Percentiles rank a stretch among this genome's conserved stretches.
Evolutionary conservation across 2,329 filamentous ascomycete species (phyloP).

Genomic region (Trichoderma afroharzianum): DNA sequence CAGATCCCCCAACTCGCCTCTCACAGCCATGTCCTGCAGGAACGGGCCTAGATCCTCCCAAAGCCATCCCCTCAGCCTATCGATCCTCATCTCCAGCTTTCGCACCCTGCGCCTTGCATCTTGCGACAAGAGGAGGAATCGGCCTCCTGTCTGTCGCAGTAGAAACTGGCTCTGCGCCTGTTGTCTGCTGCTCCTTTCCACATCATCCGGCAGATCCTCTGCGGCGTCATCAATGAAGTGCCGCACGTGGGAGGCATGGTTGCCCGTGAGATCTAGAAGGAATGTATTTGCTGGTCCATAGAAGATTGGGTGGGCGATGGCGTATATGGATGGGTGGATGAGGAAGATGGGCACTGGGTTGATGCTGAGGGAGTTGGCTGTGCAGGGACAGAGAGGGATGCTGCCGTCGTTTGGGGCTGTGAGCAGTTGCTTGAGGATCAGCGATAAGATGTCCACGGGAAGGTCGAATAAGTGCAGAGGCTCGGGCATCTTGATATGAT

Average conservation of each 20-base stretch:
- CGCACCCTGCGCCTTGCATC: constrained; percentile 27
- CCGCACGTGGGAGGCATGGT: constrained; percentile 28
- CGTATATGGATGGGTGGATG: constrained; percentile 32
- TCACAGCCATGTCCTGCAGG: constrained; percentile 31
- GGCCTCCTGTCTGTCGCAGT: constrained; percentile 5
- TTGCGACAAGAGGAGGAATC: constrained; percentile 24
- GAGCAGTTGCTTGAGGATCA: constrained; percentile 31
- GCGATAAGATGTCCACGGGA: constrained; percentile 31
- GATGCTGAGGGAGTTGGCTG: constrained; percentile 18
- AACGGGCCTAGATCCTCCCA: constrained; percentile 28
- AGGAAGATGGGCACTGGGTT: constrained; percentile 31
- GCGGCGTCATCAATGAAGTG: constrained; percentile 23
- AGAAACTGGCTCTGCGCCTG: background rate
- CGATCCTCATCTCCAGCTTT: constrained; percentile 29
- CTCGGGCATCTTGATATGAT: constrained; percentile 8
- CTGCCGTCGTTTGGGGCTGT: constrained; percentile 19
- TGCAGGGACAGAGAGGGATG: constrained; percentile 31
- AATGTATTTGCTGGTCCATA: constrained; percentile 32
- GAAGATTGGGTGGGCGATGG: constrained; percentile 31
- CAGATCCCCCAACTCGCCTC: constrained; percentile 29
- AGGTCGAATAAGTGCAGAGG: constrained; percentile 33
- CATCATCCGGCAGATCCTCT: constrained; percentile 20
- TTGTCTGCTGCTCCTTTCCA: background rate
- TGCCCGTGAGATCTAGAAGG: constrained; percentile 27
- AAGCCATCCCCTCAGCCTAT: constrained; percentile 32